Percentiles rank a stretch among this genome's conserved stretches.
Conservation (phyloP, 148 eudicot species). For the Salicornia ramosissima region DNA sequence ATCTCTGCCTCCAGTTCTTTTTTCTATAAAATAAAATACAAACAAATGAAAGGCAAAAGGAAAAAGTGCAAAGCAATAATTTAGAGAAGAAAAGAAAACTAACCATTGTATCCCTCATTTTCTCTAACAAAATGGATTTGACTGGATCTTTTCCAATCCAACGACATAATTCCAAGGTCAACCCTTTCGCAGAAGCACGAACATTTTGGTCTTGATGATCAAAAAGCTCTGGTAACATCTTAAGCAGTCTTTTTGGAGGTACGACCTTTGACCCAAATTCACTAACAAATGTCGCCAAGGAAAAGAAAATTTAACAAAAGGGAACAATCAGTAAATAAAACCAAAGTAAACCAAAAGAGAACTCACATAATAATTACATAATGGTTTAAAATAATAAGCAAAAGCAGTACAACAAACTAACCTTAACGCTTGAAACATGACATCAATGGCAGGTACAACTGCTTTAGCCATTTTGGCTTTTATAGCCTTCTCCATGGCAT, state of each 20-base stretch:
- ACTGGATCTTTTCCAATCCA: constrained; percentile 99
- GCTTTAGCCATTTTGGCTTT: constrained; percentile 96
- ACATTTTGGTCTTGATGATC: constrained; percentile 99
- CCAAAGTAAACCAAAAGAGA: not conserved
- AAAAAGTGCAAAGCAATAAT: not conserved
- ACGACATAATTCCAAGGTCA: constrained; percentile 95
- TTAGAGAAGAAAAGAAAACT: not conserved
- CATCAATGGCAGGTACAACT: constrained; percentile 98
- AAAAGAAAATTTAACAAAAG: not conserved
- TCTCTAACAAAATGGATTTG: constrained; percentile 89
- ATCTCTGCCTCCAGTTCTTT: constrained; percentile 99
- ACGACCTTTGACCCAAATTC: constrained; percentile 95
- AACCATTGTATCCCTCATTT: constrained; percentile 99
- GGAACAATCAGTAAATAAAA: constrained; percentile 6
- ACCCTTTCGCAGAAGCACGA: constrained; percentile 98
- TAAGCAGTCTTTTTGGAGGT: constrained; percentile 93
- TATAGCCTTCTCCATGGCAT: constrained; percentile 98
- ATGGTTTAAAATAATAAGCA: not conserved
- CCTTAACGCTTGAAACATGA: constrained; percentile 99
- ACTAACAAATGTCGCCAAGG: constrained; percentile 35
- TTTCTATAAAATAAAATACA: constrained; percentile 48
- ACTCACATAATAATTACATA: not conserved
- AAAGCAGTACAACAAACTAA: constrained; percentile 22
- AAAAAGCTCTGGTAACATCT: constrained; percentile 99
- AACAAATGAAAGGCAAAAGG: constrained; percentile 1